These are phyloP conservation scores for Ananas comosus DNA, from an alignment of 176 grass and related monocot species.

Conservation along the genomic window DNA sequence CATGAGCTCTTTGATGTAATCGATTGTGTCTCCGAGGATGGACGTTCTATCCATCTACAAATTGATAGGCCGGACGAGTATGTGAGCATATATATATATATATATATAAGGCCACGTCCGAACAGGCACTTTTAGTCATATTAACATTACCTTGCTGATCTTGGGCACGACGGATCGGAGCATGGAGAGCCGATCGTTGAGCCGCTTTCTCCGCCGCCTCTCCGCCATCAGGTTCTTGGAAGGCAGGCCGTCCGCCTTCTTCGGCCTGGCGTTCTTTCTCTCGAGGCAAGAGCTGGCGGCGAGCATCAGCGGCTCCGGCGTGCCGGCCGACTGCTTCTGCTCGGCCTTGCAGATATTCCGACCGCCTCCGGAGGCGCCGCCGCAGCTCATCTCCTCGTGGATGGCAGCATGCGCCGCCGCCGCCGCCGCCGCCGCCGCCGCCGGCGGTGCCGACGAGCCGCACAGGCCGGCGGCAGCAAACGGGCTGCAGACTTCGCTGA, in stretches of 20 bases:
- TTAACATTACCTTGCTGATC: conserved; percentile 49
- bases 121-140: neutral
- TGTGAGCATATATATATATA: too few relatives aligned
- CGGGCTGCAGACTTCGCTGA: conserved; percentile 63
- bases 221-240: conserved; percentile 88
- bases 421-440: neutral
- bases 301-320: conserved; percentile 27
- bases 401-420: neutral
- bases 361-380: conserved; percentile 3
- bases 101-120: too few relatives aligned
- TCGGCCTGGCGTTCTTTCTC: conserved; percentile 11
- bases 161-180: conserved; percentile 83
- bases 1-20: conserved; percentile 71
- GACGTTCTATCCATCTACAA: conserved; percentile 73
- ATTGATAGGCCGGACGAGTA: neutral
- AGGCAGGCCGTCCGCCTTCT: conserved; percentile 24
- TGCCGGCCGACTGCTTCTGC: neutral
- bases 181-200: conserved; percentile 88
- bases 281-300: conserved; percentile 17
- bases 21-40: conserved; percentile 77
- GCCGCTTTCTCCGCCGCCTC: conserved; percentile 63
- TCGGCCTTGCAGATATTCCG: conserved; percentile 9
- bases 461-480: conserved; percentile 13
- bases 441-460: neutral
- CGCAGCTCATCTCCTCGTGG: conserved; percentile 5